Conservation (phyloP, 2,329 filamentous ascomycete genomes). For the Pyrenophora seminiperda region DNA sequence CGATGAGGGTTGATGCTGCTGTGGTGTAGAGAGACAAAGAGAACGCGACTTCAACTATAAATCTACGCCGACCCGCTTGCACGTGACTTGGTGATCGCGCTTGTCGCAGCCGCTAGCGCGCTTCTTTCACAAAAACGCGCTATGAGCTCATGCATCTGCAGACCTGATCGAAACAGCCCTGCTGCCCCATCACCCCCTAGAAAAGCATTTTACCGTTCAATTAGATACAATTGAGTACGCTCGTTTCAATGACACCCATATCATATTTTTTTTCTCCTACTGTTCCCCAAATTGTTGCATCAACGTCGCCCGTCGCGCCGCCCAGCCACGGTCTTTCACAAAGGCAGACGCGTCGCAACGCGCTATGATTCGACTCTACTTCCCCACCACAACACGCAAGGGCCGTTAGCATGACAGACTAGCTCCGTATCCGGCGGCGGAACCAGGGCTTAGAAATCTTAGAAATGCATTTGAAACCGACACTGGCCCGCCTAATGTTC, state of each 20-base stretch:
- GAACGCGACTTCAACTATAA: constrained; percentile 31
- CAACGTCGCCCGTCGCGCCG: constrained; percentile 19
- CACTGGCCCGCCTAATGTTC: constrained; percentile 16
- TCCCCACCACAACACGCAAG: constrained; percentile 41
- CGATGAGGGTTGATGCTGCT: constrained; percentile 30
- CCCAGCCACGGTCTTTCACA: constrained; percentile 36
- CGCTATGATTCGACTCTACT: constrained; percentile 35
- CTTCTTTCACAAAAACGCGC: constrained; percentile 25
- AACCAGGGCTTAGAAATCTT: constrained; percentile 43
- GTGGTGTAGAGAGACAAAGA: constrained; percentile 25
- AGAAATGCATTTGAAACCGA: constrained; percentile 31
- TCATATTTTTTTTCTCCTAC: not conserved
- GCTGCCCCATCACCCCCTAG: not conserved
- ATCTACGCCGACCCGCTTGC: constrained; percentile 19
- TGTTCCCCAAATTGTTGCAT: constrained; percentile 5
- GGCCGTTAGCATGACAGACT: constrained; percentile 30
- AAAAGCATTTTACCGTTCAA: not conserved
- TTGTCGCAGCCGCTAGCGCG: constrained; percentile 20
- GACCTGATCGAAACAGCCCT: constrained; percentile 11
- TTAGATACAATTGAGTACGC: not conserved
- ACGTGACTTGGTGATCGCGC: constrained; percentile 30
- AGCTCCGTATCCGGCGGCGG: constrained; percentile 34
- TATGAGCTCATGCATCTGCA: constrained; percentile 36
- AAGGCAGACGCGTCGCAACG: constrained; percentile 39
- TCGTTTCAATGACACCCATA: constrained; percentile 26